A percentile compares a stretch with the other conserved stretches of the same genome.
phyloP scores from a whole-genome alignment of 2,329 filamentous ascomycete species.

The Eurotiales sp. region DNA sequence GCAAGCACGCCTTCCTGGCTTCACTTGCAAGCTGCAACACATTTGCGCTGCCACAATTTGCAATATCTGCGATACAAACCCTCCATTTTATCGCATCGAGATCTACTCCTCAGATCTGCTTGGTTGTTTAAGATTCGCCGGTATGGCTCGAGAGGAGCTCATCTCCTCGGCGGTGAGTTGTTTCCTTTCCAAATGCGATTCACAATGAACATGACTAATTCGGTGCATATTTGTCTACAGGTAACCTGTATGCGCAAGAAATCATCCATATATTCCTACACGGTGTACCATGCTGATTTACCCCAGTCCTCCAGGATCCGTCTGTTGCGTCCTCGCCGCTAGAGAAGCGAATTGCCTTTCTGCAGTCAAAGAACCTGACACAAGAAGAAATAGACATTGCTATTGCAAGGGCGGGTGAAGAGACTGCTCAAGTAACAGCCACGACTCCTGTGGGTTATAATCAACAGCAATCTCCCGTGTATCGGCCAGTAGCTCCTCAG shows the following conservation, averaged over 20 bases:
- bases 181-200: neutral
- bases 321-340: constrained; percentile 85
- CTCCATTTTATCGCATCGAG: too few species aligned
- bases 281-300: neutral
- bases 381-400: constrained; percentile 90
- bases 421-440: constrained; percentile 43
- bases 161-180: constrained; percentile 70
- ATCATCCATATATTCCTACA: neutral
- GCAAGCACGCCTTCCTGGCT: neutral
- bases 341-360: constrained; percentile 87
- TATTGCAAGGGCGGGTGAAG: constrained; percentile 69
- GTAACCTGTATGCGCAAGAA: constrained; percentile 47
- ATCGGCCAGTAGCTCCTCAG: constrained; percentile 39
- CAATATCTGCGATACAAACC: too few species aligned
- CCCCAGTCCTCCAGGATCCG: constrained; percentile 86
- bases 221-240: constrained; percentile 25
- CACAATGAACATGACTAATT: constrained; percentile 4
- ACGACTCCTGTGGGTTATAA: constrained; percentile 47
- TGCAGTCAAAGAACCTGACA: constrained; percentile 94
- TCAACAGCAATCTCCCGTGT: constrained; percentile 38
- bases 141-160: constrained; percentile 91
- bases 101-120: neutral
- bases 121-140: constrained; percentile 33
- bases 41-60: too few species aligned
- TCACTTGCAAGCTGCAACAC: neutral